Evolutionary conservation across 2,329 filamentous ascomycete genomes (phyloP), one percentile per base, ranked within the genome.

Genomic region (Xylariaceae sp.): DNA sequence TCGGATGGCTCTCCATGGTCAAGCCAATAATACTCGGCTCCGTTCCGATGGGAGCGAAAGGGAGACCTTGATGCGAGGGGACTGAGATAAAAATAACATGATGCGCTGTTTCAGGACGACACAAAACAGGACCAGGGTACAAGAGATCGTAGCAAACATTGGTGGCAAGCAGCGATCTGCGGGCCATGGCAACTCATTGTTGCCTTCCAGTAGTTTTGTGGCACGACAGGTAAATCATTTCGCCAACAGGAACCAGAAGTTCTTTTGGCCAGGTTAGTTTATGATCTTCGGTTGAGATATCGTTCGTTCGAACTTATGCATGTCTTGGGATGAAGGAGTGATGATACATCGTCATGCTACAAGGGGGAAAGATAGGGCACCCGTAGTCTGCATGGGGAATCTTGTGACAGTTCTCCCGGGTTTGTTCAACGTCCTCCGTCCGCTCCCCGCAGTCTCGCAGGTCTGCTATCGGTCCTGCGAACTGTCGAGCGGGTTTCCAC

Each of bases 71-170:
- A 27, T 21, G 6, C 27, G 32, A 29, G 33, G 48, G 40, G 39
- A 43, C 37, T 24, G 46, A 43, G 59, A 65, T 64, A 65, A 65
- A 65, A 64, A 65, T 63, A 63, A 61, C 58, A 55, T 57, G 47
- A 56, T 57, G 59, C 48, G 60, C 50, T 42, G 57, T 58, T 60
- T 65, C 65, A 66, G 57, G 56, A 60, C 49, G 46, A 63, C 40
- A 55, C 63, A 63, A 63, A 65, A 63, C 59, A 58, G 52, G 55
- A 53, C 51, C 49, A 50, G 52, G 35, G 47, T 49, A 40, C 57
- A 50, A 49, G 50, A 61, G 57, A 62, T 64, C 53, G 50, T 51
- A 62, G 55, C 55, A 58, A 58, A 58, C 47, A 50, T 47, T 23
- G 48, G 59, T 59, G 53, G 58, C 50, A 55, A 52, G 40, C 60